Evolutionary conservation across 1,284 basidiomycete species (phyloP), one percentile per base, ranked within the genome.

Genomic region (Hymenochaete sp.): DNA sequence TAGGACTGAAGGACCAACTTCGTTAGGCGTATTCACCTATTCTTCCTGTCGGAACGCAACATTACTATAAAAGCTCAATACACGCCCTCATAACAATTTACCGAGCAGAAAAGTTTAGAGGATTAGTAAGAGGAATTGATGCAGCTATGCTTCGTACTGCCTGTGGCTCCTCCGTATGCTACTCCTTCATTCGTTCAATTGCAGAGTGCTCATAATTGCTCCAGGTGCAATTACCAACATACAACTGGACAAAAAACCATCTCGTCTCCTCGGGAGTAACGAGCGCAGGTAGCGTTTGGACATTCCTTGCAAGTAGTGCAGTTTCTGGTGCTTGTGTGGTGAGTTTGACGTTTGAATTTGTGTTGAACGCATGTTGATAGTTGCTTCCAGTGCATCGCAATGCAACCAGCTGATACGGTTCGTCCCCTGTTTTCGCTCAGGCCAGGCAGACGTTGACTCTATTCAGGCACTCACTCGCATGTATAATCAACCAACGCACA

Each of bases 281-380:
- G 38, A 75, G 74, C 42, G 72, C 79, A 13, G 77, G 88, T 60
- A 90, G 83, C 51, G 75, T 88, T 43, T 86, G 77, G 78, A 92
- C 92, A 3, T 98, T 89, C 63, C 68, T 98, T 31, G 76, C 81
- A 9, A 92, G 90, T 53, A 93, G 89, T 58, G 75, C 83, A 10
- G 78, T 98, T 28, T 95, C 90, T 21, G 95, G 95, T 26, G 71
- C 83, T 21, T 96, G 92, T 64, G 95, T 98, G 37, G 88, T 89
- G 69, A 52, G 83, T 74, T 9, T 18, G 36, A 42, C 21, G 27
- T 24, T 14, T 33, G 13, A 21, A 27, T 11, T 13, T 29, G 40
- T 38, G 45, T 52, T 46, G 41, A 19, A 42, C 37, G 3, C 29
- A 49, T n/a, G 38, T 38, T 45, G 47, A 52, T 52, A 32, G 25